phyloP scores from a whole-genome alignment of 768 basidiomycete species.

The Peribolospora baueri region DNA sequence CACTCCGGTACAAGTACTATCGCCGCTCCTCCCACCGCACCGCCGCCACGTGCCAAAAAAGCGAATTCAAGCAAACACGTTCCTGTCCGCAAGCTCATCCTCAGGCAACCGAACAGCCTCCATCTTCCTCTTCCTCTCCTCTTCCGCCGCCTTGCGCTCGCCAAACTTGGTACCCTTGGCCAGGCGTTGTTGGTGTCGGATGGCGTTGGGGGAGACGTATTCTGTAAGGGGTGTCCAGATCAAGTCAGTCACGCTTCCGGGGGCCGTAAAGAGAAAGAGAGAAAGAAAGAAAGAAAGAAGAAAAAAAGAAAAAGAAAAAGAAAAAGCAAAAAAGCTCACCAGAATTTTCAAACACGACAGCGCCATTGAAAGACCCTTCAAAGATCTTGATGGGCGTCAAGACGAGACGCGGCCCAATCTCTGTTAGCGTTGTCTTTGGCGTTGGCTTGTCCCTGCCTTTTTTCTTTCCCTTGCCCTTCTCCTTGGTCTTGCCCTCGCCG shows the following conservation, averaged over 20 bases:
- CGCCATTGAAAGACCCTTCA: slow-evolving; percentile 87
- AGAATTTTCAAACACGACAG: slow-evolving; percentile 84
- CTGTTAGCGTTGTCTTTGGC: slow-evolving; percentile 64
- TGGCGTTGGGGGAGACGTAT: slow-evolving; percentile 68
- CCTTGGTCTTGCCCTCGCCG: slow-evolving; percentile 40
- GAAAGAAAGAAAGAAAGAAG: neutral
- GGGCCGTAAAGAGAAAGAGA: neutral
- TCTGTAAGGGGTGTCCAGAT: slow-evolving; percentile 28
- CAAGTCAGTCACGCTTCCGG: neutral
- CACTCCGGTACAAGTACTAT: no score
- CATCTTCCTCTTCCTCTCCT: slow-evolving; percentile 38
- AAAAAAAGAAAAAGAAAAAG: neutral
- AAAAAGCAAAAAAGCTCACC: slow-evolving; percentile 22
- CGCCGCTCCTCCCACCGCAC: no score
- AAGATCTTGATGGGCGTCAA: slow-evolving; percentile 93
- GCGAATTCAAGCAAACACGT: slow-evolving; percentile 54
- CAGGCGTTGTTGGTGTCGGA: slow-evolving; percentile 42
- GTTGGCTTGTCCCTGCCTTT: slow-evolving; percentile 15
- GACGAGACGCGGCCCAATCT: slow-evolving; percentile 94
- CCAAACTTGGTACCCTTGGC: slow-evolving; percentile 61
- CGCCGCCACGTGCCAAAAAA: neutral
- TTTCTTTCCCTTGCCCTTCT: slow-evolving; percentile 27
- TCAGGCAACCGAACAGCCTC: slow-evolving; percentile 40
- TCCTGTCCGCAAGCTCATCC: slow-evolving; percentile 56
- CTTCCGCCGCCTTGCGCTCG: slow-evolving; percentile 51